These are phyloP conservation scores for Teratosphaeria gauchensis DNA, from an alignment of 2,329 filamentous ascomycete genomes.

Conservation along the genomic window DNA sequence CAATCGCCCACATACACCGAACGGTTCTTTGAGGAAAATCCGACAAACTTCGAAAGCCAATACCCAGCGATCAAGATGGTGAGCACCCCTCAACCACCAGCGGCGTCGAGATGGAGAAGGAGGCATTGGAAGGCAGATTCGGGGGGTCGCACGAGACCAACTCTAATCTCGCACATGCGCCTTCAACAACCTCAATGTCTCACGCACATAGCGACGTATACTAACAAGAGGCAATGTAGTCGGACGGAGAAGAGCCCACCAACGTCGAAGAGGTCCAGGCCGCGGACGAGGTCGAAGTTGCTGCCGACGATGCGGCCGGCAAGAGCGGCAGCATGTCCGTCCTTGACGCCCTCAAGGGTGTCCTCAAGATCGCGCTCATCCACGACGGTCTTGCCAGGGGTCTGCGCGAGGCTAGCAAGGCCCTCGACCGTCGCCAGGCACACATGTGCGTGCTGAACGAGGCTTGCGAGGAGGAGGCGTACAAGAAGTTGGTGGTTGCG, in stretches of 20 bases:
- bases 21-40: slow-evolving; percentile 5
- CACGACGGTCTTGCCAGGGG: slow-evolving; percentile 98
- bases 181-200: background rate
- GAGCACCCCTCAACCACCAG: background rate
- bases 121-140: background rate
- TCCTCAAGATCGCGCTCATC: slow-evolving; percentile 96
- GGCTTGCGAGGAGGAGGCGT: slow-evolving; percentile 99
- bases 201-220: background rate
- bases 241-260: slow-evolving; percentile 99
- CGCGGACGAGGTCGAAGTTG: slow-evolving; percentile 86
- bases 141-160: slow-evolving; percentile 4
- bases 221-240: slow-evolving; percentile 44
- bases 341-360: slow-evolving; percentile 96
- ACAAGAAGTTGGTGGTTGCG: slow-evolving; percentile 99
- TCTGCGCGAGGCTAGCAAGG: slow-evolving; percentile 97
- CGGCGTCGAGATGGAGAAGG: background rate
- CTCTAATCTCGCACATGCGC: background rate
- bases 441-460: slow-evolving; percentile 99
- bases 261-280: slow-evolving; percentile 60
- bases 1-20: background rate
- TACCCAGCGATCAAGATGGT: slow-evolving; percentile 6
- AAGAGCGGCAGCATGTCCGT: slow-evolving; percentile 89
- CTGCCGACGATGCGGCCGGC: slow-evolving; percentile 67
- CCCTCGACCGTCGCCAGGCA: slow-evolving; percentile 94
- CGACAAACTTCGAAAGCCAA: slow-evolving; percentile 3